These are phyloP conservation scores for Paracamarosporium sp. DNA, from an alignment of 2,329 filamentous ascomycete species.

Conservation along the genomic window DNA sequence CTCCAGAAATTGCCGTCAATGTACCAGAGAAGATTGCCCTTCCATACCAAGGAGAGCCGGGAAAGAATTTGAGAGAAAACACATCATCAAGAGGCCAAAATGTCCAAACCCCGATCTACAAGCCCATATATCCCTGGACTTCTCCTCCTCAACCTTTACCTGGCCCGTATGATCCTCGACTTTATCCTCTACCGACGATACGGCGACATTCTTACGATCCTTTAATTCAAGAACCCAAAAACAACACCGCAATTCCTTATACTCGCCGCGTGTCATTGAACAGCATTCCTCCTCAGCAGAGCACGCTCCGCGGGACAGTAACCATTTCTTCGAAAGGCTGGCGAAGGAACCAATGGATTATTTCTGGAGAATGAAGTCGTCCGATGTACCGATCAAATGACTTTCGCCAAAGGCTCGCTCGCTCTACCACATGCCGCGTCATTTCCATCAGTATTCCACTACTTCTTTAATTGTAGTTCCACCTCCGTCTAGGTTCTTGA, in stretches of 20 bases:
- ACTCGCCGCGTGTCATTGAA: slow-evolving; percentile 35
- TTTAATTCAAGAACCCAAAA: slow-evolving; percentile 5
- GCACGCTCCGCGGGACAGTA: slow-evolving; percentile 29
- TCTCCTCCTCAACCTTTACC: slow-evolving; percentile 38
- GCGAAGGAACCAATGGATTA: slow-evolving; percentile 44
- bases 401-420: slow-evolving; percentile 1
- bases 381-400: background rate
- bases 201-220: slow-evolving; percentile 23
- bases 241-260: slow-evolving; percentile 25
- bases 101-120: slow-evolving; percentile 22
- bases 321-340: slow-evolving; percentile 39
- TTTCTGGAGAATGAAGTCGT: slow-evolving; percentile 32
- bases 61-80: slow-evolving; percentile 20
- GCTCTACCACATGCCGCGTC: background rate
- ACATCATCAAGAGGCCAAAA: slow-evolving; percentile 11
- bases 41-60: slow-evolving; percentile 9
- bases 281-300: slow-evolving; percentile 20
- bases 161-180: slow-evolving; percentile 43
- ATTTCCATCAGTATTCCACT: background rate
- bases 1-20: background rate
- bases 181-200: slow-evolving; percentile 41
- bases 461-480: background rate
- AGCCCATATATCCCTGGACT: slow-evolving; percentile 42
- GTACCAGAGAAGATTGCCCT: slow-evolving; percentile 12
- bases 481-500: background rate